Evolutionary conservation across 306 rosid species (phyloP).

Genomic region (Acmispon strigosus): DNA sequence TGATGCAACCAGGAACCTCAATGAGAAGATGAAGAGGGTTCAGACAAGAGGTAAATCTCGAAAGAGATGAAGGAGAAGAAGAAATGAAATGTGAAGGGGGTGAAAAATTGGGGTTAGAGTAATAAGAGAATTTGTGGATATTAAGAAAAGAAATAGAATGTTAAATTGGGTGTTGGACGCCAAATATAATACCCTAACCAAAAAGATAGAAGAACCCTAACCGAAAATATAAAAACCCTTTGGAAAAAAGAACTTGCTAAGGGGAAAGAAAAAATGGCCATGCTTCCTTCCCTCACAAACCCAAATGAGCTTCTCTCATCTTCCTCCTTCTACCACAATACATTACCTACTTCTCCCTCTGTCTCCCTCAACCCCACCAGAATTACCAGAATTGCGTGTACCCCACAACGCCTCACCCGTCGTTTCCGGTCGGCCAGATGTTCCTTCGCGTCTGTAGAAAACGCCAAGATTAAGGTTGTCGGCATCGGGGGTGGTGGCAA

Average conservation of each 20-base stretch:
- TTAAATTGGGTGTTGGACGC: too few species aligned
- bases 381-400: not conserved
- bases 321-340: slow-evolving; percentile 27
- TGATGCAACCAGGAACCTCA: too few species aligned
- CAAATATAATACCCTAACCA: too few species aligned
- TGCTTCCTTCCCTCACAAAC: slow-evolving; percentile 40
- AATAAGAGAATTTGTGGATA: too few species aligned
- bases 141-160: too few species aligned
- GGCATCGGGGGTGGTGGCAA: slow-evolving; percentile 99
- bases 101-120: too few species aligned
- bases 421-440: slow-evolving; percentile 43
- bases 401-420: slow-evolving; percentile 23
- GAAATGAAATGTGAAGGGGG: too few species aligned
- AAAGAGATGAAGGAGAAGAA: too few species aligned
- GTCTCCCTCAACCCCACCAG: slow-evolving; percentile 28
- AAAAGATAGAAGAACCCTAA: slow-evolving; percentile 37
- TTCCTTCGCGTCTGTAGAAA: slow-evolving; percentile 55
- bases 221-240: not conserved
- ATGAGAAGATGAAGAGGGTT: too few species aligned
- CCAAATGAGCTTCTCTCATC: slow-evolving; percentile 43
- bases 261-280: slow-evolving; percentile 48
- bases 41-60: too few species aligned
- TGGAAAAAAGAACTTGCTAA: not conserved
- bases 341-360: slow-evolving; percentile 25
- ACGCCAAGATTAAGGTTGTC: slow-evolving; percentile 90